Evolutionary conservation across 345 rosid species (phyloP).

Genomic region (Anastatica hierochuntica): DNA sequence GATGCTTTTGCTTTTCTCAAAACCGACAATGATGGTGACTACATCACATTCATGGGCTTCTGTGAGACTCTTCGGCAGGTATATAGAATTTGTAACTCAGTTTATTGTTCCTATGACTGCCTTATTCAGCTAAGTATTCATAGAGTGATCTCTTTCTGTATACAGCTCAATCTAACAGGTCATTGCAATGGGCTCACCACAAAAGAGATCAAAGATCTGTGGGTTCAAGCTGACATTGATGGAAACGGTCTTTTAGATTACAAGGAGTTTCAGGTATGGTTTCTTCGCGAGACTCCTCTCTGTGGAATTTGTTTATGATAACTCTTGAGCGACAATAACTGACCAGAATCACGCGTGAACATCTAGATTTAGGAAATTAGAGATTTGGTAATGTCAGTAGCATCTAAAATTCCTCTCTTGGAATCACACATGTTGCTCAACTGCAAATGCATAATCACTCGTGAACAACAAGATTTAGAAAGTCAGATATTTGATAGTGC

Average conservation of each 20-base stretch:
- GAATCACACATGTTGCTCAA: no score
- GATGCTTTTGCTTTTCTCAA: conserved; percentile 72
- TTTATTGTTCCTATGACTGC: neutral
- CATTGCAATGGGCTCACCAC: conserved; percentile 57
- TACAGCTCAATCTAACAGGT: conserved; percentile 70
- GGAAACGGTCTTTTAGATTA: conserved; percentile 62
- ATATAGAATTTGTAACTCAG: neutral
- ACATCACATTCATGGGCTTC: conserved; percentile 57
- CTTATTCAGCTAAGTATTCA: neutral
- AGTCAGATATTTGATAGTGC: no score
- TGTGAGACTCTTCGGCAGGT: conserved; percentile 85
- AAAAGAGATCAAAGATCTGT: conserved; percentile 67
- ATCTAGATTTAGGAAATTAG: no score
- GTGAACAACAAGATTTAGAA: no score
- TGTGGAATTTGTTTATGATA: neutral
- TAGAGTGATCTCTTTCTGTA: conserved; percentile 3
- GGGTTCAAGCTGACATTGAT: conserved; percentile 79
- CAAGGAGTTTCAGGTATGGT: conserved; percentile 75
- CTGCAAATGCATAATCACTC: no score
- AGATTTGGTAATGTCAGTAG: no score
- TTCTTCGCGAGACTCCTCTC: neutral
- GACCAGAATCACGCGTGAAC: no score
- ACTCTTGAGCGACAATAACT: neutral
- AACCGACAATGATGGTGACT: conserved; percentile 45
- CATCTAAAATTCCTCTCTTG: no score